Conservation (phyloP, 1,284 basidiomycete genomes). For the Acaromyces ingoldii region DNA sequence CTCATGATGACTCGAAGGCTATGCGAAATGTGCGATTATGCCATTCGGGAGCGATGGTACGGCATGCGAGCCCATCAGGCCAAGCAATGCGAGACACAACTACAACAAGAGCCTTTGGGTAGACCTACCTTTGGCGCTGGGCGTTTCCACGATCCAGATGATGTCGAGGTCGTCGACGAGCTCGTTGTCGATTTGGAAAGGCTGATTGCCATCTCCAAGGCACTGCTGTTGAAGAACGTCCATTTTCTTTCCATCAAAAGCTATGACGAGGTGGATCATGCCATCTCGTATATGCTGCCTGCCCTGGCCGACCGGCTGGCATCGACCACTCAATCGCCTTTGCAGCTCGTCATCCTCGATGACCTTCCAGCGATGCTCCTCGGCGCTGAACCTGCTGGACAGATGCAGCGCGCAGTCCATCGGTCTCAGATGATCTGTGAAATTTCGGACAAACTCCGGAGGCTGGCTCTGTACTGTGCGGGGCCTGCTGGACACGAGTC, state of each 20-base stretch:
- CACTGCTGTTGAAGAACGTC: neutral
- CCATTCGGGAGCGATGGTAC: too few species aligned
- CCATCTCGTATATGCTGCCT: neutral
- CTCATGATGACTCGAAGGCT: too few species aligned
- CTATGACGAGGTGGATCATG: neutral
- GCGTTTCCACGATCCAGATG: too few species aligned
- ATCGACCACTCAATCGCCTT: neutral
- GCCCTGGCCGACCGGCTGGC: neutral
- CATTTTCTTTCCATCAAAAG: neutral
- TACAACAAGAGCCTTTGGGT: too few species aligned
- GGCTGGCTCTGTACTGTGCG: neutral
- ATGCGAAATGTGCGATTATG: too few species aligned
- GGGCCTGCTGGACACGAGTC: neutral
- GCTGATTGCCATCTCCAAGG: too few species aligned
- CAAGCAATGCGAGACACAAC: too few species aligned
- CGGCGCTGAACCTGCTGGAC: too few species aligned
- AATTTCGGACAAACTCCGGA: neutral
- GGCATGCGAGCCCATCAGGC: too few species aligned
- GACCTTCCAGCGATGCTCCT: neutral
- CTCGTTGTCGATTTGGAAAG: too few species aligned
- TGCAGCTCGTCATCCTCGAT: neutral
- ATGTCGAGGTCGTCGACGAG: too few species aligned
- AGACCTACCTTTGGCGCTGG: too few species aligned
- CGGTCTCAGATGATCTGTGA: neutral
- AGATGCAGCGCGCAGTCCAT: neutral